Evolutionary conservation across 2,329 filamentous ascomycete species (phyloP).

Genomic region (Aspergillus sergii): DNA sequence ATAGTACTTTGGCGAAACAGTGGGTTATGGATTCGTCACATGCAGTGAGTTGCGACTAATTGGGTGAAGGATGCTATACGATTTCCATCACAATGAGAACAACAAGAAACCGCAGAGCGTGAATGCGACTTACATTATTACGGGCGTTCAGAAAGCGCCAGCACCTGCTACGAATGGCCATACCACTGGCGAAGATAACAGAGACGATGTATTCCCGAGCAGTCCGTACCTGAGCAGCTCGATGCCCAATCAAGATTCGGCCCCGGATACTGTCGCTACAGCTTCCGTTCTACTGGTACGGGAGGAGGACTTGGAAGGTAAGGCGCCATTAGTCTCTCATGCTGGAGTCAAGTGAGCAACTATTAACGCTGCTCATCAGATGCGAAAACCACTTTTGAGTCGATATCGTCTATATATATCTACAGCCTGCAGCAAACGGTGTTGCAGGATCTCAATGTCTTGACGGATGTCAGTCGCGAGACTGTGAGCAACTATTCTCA

Average conservation of each 20-base stretch:
- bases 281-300: conserved; percentile 67
- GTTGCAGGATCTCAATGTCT: conserved; percentile 70
- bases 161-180: conserved; percentile 49
- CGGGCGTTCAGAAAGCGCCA: conserved; percentile 62
- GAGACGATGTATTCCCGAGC: conserved; percentile 62
- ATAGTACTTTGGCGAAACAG: conserved; percentile 89
- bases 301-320: conserved; percentile 73
- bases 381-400: conserved; percentile 67
- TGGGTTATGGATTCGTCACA: conserved; percentile 46
- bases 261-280: conserved; percentile 56
- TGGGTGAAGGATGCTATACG: conserved; percentile 72
- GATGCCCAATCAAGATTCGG: conserved; percentile 56
- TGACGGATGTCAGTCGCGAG: conserved; percentile 71
- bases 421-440: conserved; percentile 79
- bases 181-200: conserved; percentile 58
- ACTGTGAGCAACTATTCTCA: conserved; percentile 58
- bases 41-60: conserved; percentile 22
- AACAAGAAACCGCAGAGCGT: conserved; percentile 71
- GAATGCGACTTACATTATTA: conserved; percentile 91
- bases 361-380: conserved; percentile 50
- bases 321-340: conserved; percentile 11
- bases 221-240: conserved; percentile 70
- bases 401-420: conserved; percentile 78
- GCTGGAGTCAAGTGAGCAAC: background rate
- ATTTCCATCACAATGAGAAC: conserved; percentile 81